Evolutionary conservation across 352 stramenopile species (phyloP).

Genomic region (Detonula confervacea): DNA sequence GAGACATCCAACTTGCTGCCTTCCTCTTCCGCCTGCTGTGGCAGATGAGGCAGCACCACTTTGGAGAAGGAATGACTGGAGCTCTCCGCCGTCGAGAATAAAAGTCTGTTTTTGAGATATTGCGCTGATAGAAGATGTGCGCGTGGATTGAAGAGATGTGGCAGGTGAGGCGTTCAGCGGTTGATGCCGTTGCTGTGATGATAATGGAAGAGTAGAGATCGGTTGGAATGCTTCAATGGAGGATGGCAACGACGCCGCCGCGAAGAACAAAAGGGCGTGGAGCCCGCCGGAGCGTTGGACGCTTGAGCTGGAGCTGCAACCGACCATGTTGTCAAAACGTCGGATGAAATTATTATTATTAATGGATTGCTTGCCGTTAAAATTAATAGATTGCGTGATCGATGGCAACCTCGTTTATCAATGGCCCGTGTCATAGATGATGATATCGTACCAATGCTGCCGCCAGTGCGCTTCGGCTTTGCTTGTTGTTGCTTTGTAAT

Average conservation of each 20-base stretch:
- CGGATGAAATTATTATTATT: too few species aligned
- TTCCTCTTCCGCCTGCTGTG: neutral
- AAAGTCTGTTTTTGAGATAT: constrained; percentile 38
- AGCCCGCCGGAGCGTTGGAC: neutral
- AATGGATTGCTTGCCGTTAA: too few species aligned
- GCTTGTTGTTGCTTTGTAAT: too few species aligned
- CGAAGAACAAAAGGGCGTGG: neutral
- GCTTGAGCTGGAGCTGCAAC: neutral
- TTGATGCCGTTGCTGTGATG: neutral
- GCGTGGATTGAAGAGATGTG: neutral
- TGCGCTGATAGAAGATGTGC: constrained; percentile 13
- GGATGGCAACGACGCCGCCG: constrained; percentile 4
- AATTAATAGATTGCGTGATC: too few species aligned
- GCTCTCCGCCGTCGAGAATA: constrained; percentile 53
- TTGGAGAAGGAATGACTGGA: constrained; percentile 53
- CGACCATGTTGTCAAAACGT: neutral
- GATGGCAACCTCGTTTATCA: too few species aligned
- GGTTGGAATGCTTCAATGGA: constrained; percentile 9
- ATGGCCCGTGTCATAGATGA: too few species aligned
- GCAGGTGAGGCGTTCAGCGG: neutral
- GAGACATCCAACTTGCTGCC: constrained; percentile 28
- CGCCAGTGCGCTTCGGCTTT: too few species aligned
- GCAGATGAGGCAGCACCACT: neutral
- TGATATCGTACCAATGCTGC: too few species aligned
- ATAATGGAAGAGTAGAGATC: neutral